Evolutionary conservation across 2,329 filamentous ascomycete genomes (phyloP), one percentile per base, ranked within the genome.

Genomic region (Fusarium devonianum): DNA sequence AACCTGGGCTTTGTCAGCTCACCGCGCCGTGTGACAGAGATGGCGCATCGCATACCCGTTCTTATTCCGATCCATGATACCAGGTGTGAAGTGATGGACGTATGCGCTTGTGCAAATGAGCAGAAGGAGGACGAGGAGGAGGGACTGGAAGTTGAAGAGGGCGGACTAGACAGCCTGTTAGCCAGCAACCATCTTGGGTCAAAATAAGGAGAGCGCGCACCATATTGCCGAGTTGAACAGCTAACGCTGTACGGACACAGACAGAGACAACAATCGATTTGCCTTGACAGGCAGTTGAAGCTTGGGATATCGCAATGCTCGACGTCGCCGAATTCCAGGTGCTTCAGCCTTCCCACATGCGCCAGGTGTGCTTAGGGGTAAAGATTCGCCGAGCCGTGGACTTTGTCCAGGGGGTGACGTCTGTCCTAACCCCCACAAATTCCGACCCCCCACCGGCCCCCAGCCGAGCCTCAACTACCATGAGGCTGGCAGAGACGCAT

Each of bases 101-200:
- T 99, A 97, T 56, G 94, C 86, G 73, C 90, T 92, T 48, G 94
- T 97, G 82, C 94, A 99, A 69, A 97, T 95, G 64, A 95, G 85
- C 63, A 99, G 88, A 40, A 99, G 86, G 67, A 99, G 86, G 62
- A 97, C 93, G 66, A 97, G 85, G 65, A 99, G 84, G 64, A 97
- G 88, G 50, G 92, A 96, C 75, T 97, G 92, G 79, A 99, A 97
- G 78, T 97, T 97, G 86, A 99, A 97, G 68, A 99, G 88, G 45
- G 94, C 94, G 51, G 94, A 89, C 94, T 97, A 67, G 19, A 18
- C 14, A 12, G 23, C 12, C 22, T 25, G 51, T 64, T 49, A 64
- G 56, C n/a, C 16, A 42, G 23, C 25, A 28, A 14, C 12, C 16
- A 13, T 33, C 23, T 25, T 18, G 16, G n/a, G n/a, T 7, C n/a